Conservation (phyloP, 2,329 filamentous ascomycete species). For the Aspergillus sp. region DNA sequence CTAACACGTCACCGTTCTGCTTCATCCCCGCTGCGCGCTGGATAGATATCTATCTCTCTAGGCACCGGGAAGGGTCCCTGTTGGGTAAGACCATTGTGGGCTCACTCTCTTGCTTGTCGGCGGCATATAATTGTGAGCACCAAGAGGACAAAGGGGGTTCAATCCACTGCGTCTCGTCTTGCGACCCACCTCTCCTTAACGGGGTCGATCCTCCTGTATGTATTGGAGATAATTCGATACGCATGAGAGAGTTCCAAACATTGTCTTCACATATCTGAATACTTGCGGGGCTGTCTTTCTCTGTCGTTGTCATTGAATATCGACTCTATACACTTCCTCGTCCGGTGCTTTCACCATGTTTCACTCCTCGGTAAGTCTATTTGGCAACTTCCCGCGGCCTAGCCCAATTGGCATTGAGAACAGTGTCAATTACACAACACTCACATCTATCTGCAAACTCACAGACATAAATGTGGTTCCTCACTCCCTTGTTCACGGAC, state of each 20-base stretch:
- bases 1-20: slow-evolving; percentile 20
- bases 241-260: neutral
- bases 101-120: neutral
- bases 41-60: neutral
- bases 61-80: neutral
- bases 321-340: neutral
- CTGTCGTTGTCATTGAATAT: neutral
- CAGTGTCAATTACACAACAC: neutral
- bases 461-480: neutral
- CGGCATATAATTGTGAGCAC: neutral
- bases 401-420: neutral
- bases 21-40: neutral
- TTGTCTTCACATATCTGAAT: neutral
- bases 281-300: neutral
- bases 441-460: neutral
- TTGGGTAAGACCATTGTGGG: neutral
- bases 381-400: neutral
- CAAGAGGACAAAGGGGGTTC: neutral
- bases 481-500: neutral
- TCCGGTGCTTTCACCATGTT: slow-evolving; percentile 34
- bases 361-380: slow-evolving; percentile 33
- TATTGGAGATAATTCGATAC: neutral
- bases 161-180: neutral
- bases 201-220: neutral
- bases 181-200: neutral